Evolutionary conservation across 371 early-diverging fungal genomes (phyloP).

Genomic region (Nematocida displodere): DNA sequence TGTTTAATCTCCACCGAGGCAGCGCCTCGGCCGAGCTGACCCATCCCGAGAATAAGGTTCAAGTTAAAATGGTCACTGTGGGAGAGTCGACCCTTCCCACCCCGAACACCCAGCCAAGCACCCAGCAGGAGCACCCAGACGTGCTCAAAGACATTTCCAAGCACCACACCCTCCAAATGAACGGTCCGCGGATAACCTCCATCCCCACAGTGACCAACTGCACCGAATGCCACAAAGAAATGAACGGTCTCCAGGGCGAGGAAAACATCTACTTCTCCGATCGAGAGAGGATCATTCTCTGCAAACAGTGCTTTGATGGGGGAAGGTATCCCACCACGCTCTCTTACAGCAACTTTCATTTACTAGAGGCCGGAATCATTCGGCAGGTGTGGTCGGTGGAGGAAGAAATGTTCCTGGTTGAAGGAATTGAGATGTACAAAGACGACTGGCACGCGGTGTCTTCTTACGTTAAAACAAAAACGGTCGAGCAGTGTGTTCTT

Average conservation of each 20-base stretch:
- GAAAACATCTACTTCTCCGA: conserved; percentile 51
- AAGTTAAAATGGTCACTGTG: not conserved
- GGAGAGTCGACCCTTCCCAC: conserved; percentile 36
- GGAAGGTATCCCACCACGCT: conserved; percentile 45
- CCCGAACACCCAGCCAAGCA: not conserved
- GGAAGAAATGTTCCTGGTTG: conserved; percentile 81
- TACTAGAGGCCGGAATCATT: conserved; percentile 40
- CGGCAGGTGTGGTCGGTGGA: conserved; percentile 76
- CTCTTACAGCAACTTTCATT: conserved; percentile 48
- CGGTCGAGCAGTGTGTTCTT: conserved; percentile 81
- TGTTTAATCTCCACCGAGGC: not conserved
- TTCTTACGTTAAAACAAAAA: conserved; percentile 80
- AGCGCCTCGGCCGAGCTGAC: not conserved
- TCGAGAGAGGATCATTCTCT: conserved; percentile 41
- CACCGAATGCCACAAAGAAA: conserved; percentile 22
- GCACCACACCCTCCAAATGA: conserved; percentile 21
- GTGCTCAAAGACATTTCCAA: conserved; percentile 23
- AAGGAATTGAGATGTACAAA: conserved; percentile 80
- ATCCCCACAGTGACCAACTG: conserved; percentile 19
- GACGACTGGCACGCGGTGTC: conserved; percentile 90
- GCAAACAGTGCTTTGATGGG: conserved; percentile 51
- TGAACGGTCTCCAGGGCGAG: conserved; percentile 24
- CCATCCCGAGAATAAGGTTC: not conserved
- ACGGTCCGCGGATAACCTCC: not conserved
- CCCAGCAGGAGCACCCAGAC: not conserved